These are phyloP conservation scores for Adansonia grandidieri DNA, from an alignment of 441 rosid species.

Conservation along the genomic window DNA sequence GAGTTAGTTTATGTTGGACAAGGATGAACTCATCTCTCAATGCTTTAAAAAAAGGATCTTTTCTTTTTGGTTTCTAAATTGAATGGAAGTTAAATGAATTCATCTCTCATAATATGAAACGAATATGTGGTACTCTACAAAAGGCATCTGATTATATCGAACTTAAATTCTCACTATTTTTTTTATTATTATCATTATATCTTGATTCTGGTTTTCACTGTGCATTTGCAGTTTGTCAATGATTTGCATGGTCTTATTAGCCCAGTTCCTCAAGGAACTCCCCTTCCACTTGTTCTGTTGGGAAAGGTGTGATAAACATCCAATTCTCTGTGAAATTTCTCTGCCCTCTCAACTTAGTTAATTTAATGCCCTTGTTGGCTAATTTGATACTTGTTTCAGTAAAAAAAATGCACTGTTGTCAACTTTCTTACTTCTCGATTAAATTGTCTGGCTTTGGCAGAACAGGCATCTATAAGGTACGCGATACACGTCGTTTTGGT, in stretches of 20 bases:
- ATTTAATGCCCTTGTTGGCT: conserved; percentile 12
- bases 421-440: conserved; percentile 94
- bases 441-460: conserved; percentile 96
- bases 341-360: conserved; percentile 16
- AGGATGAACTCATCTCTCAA: neutral
- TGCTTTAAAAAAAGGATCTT: neutral
- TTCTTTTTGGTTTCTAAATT: neutral
- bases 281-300: conserved; percentile 78
- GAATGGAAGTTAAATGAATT: neutral
- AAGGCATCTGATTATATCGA: conserved; percentile 8
- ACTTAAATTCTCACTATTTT: neutral
- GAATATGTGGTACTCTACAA: neutral
- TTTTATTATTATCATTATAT: neutral
- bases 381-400: conserved; percentile 52
- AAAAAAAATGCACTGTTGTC: conserved; percentile 83
- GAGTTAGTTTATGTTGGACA: neutral
- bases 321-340: conserved; percentile 1
- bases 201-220: conserved; percentile 7
- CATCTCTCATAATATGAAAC: neutral
- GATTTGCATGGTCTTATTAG: conserved; percentile 86
- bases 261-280: conserved; percentile 92
- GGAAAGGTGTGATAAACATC: conserved; percentile 65
- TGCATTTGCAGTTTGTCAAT: conserved; percentile 80
- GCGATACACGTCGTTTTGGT: conserved; percentile 8
- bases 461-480: conserved; percentile 88